These are phyloP conservation scores for Actinomucor elegans DNA, from an alignment of 371 early-diverging fungal species.

Conservation along the genomic window DNA sequence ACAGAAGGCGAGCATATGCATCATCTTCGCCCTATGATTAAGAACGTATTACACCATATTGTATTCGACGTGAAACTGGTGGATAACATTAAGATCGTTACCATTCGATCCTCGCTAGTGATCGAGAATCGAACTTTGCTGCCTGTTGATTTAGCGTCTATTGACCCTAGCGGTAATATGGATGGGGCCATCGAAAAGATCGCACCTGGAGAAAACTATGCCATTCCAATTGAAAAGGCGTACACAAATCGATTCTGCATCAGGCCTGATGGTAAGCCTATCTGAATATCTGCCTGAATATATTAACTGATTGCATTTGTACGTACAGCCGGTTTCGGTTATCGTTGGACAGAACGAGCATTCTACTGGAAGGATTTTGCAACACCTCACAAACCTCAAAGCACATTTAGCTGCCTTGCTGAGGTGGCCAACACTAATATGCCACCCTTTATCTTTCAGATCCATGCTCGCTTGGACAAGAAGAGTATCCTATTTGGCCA, in stretches of 20 bases:
- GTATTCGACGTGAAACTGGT: conserved; percentile 85
- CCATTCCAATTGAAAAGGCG: conserved; percentile 85
- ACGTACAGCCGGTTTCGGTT: conserved; percentile 75
- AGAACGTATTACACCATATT: conserved; percentile 78
- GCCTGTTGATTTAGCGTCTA: conserved; percentile 78
- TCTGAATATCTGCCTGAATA: too few relatives aligned
- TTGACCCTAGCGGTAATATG: conserved; percentile 63
- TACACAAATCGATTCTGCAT: conserved; percentile 78
- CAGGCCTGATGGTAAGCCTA: conserved; percentile 72
- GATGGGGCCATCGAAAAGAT: conserved; percentile 50
- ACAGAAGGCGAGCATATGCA: conserved; percentile 81
- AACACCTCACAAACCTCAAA: conserved; percentile 34
- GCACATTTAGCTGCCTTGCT: conserved; percentile 27
- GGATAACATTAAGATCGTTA: conserved; percentile 89
- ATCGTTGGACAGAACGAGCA: conserved; percentile 67
- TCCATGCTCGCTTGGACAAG: conserved; percentile 53
- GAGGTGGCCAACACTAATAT: conserved; percentile 47
- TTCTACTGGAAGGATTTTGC: conserved; percentile 74
- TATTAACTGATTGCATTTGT: too few relatives aligned
- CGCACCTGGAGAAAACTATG: conserved; percentile 78
- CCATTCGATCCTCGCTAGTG: conserved; percentile 83
- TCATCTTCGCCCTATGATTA: conserved; percentile 75
- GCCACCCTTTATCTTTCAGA: conserved; percentile 76
- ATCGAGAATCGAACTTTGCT: conserved; percentile 81
- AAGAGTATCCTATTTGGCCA: conserved; percentile 57